These are phyloP conservation scores for Cetraspora pellucida DNA, from an alignment of 192 early-diverging fungal genomes.

Conservation along the genomic window DNA sequence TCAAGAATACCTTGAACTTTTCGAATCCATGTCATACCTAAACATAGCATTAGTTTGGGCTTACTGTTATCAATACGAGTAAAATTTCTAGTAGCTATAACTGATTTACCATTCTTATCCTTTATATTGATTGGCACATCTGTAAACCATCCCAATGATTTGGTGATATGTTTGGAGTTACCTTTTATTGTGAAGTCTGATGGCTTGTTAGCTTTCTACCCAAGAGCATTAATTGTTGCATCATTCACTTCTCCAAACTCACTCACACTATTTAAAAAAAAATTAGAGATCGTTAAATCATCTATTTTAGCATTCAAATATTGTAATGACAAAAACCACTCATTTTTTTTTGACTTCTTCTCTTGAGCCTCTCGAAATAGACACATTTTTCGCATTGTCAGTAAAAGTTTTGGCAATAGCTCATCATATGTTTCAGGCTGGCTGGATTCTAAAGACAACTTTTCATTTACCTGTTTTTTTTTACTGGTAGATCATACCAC, in stretches of 20 bases:
- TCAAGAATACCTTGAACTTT: neutral
- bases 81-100: neutral
- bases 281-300: neutral
- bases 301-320: neutral
- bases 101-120: neutral
- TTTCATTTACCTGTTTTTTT: neutral
- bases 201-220: neutral
- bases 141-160: neutral
- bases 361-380: neutral
- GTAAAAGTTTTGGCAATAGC: neutral
- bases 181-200: neutral
- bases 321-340: neutral
- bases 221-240: neutral
- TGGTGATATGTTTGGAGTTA: slow-evolving; percentile 2
- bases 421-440: neutral
- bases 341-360: neutral
- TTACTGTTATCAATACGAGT: neutral
- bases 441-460: too few relatives aligned
- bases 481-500: neutral
- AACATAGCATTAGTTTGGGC: neutral
- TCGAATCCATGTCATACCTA: neutral
- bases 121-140: neutral
- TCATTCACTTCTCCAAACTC: neutral
- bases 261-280: neutral
- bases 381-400: neutral